phyloP scores from a whole-genome alignment of 129 eudicot genomes.

The Lactuca sativa region DNA sequence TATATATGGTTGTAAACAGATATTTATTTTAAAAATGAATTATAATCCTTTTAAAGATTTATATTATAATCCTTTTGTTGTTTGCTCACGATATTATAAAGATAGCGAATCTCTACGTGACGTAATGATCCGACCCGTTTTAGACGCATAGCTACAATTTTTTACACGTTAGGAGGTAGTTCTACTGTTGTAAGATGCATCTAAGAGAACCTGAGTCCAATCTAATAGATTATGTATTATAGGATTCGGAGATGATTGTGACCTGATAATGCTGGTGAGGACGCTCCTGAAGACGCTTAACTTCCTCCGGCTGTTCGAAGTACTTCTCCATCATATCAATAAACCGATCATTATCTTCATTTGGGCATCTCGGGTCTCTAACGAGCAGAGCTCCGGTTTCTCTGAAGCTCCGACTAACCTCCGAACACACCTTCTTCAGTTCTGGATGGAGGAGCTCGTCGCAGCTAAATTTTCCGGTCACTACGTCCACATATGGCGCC shows the following conservation, averaged over 20 bases:
- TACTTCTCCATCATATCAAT: constrained; percentile 89
- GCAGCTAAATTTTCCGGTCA: constrained; percentile 23
- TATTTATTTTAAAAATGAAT: no score
- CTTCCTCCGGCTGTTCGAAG: constrained; percentile 60
- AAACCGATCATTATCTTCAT: constrained; percentile 73
- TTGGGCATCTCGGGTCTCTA: constrained; percentile 78
- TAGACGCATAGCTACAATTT: not conserved
- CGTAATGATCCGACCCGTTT: no score
- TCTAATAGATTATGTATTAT: not conserved
- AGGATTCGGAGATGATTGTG: not conserved
- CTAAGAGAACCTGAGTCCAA: not conserved
- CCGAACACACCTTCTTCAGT: constrained; percentile 49
- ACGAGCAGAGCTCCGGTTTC: constrained; percentile 85
- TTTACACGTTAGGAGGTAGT: constrained; percentile 1
- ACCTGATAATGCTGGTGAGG: constrained; percentile 92
- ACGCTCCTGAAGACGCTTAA: constrained; percentile 78
- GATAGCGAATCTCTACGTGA: no score
- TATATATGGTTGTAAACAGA: no score
- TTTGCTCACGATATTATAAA: no score
- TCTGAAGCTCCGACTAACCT: constrained; percentile 67
- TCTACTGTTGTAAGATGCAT: no score
- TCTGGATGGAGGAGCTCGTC: constrained; percentile 38
- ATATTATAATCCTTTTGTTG: no score
- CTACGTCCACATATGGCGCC: constrained; percentile 44
- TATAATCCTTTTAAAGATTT: no score